Evolutionary conservation across 1,284 basidiomycete species (phyloP).

Genomic region (Trichosporon sp.): DNA sequence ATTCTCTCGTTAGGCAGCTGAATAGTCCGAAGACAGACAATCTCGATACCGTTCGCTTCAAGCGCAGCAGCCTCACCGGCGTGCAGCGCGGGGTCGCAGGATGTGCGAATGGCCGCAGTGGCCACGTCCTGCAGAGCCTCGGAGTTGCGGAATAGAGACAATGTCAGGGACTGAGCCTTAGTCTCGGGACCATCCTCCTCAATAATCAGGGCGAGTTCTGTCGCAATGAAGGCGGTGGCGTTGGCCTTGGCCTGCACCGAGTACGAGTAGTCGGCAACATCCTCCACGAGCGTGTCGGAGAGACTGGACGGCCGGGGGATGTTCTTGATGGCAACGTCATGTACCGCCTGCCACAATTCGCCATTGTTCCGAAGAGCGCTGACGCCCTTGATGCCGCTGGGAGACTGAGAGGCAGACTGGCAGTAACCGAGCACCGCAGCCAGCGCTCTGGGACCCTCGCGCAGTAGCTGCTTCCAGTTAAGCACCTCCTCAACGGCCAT

Average conservation of each 20-base stretch:
- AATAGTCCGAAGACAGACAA: conserved; percentile 55
- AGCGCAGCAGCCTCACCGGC: conserved; percentile 26
- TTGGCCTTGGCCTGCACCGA: conserved; percentile 50
- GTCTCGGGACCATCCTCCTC: conserved; percentile 29
- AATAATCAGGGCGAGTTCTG: conserved; percentile 30
- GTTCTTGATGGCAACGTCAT: conserved; percentile 30
- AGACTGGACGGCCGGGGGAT: conserved; percentile 35
- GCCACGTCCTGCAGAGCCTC: conserved; percentile 35
- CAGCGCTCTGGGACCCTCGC: conserved; percentile 67
- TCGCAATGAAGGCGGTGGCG: conserved; percentile 31
- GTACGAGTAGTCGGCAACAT: conserved; percentile 56
- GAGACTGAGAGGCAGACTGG: conserved; percentile 54
- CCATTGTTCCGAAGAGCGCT: conserved; percentile 22
- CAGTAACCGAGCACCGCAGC: conserved; percentile 72
- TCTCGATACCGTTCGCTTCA: conserved; percentile 30
- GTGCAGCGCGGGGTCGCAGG: conserved; percentile 38
- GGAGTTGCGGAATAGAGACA: conserved; percentile 40
- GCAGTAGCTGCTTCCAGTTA: conserved; percentile 65
- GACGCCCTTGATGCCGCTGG: conserved; percentile 24
- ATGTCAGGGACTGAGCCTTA: conserved; percentile 28
- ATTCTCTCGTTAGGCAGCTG: conserved; percentile 63
- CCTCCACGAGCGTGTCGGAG: conserved; percentile 31
- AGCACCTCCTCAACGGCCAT: conserved; percentile 56
- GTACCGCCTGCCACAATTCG: conserved; percentile 36
- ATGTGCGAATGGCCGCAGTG: conserved; percentile 26